Base-by-base conservation (phyloP, 768 basidiomycete genomes). In the Kwoniella dendrophila region DNA sequence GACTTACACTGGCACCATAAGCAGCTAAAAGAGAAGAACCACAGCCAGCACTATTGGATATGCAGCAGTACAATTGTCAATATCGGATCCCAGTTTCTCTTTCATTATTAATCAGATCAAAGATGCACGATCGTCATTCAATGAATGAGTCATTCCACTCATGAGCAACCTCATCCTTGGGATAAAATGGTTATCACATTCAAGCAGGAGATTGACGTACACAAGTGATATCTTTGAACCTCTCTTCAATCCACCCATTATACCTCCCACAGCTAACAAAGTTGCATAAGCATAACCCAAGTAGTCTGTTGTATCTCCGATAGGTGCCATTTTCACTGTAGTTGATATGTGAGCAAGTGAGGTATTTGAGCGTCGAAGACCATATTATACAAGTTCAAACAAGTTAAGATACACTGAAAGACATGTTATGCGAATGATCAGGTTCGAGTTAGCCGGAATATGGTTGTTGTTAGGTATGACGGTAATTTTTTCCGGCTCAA, bases 1-100 rank as follows among this genome's bases (percentile, higher is more conserved):
- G 11, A 63, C 63, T 60, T n/a, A 65, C 63, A 33, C 56, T 58
- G 8, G 63, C 63, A 41, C 63, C 63, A 26, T 65, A 65, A 14
- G 29, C 63, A 18, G 63, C 63, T 29, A 38, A 24, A 6, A 56
- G 14, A 20, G 24, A 51, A 27, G 52, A 54, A 18, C 34, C 58
- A n/a, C 49, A 29, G 0, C 63, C 63, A 27, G 63, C 63, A 30
- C 63, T 64, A 61, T 2, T 12, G 29, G 0, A 50, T 33, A 16
- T 6, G 27, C 3, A 40, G 14, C 22, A 18, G 43, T 22, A 44
- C 7, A 5, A 11, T 24, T 7, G 0, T 11, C 22, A 22, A n/a
- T n/a, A n/a, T n/a, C n/a, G n/a, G n/a, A n/a, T n/a, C n/a, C n/a
- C n/a, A n/a, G n/a, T n/a, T n/a, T n/a, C n/a, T n/a, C n/a, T n/a